These are phyloP conservation scores for Wakefieldia striispora DNA, from an alignment of 768 basidiomycete genomes.

Conservation along the genomic window DNA sequence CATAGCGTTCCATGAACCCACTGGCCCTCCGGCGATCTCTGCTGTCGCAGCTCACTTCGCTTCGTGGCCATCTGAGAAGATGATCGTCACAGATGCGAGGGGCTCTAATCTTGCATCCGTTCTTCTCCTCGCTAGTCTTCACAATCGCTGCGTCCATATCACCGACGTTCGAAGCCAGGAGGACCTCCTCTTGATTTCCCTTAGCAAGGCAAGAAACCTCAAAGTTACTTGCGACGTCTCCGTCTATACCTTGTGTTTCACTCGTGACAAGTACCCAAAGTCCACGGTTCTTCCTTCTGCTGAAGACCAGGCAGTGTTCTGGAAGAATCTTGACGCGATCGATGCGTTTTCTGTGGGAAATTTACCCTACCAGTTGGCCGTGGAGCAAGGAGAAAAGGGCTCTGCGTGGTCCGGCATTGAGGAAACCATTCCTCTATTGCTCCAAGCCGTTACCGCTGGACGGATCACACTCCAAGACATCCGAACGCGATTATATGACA, in stretches of 20 bases:
- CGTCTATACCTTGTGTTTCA: slow-evolving; percentile 89
- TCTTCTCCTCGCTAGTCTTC: slow-evolving; percentile 88
- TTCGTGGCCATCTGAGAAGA: slow-evolving; percentile 87
- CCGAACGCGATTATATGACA: slow-evolving; percentile 81
- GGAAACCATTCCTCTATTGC: slow-evolving; percentile 83
- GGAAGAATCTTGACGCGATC: slow-evolving; percentile 79
- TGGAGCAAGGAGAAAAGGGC: slow-evolving; percentile 55
- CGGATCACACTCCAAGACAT: slow-evolving; percentile 83
- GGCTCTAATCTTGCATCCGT: slow-evolving; percentile 91
- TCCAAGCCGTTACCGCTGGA: slow-evolving; percentile 81
- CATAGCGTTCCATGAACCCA: slow-evolving; percentile 65
- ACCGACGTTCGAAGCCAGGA: slow-evolving; percentile 85
- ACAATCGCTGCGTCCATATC: slow-evolving; percentile 85
- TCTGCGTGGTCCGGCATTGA: slow-evolving; percentile 78
- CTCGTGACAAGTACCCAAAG: slow-evolving; percentile 66
- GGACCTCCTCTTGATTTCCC: slow-evolving; percentile 84
- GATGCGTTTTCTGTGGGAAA: slow-evolving; percentile 90
- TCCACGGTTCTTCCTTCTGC: slow-evolving; percentile 63
- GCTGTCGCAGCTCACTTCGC: slow-evolving; percentile 84
- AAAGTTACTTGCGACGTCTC: slow-evolving; percentile 97
- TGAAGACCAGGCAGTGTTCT: slow-evolving; percentile 79
- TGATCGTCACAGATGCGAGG: slow-evolving; percentile 92
- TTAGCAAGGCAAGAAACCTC: slow-evolving; percentile 92
- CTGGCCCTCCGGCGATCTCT: slow-evolving; percentile 57
- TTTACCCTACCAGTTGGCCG: slow-evolving; percentile 75